A percentile compares a stretch with the other conserved stretches of the same genome.
Conservation (phyloP, 371 early-diverging fungal genomes). For the Circinella minor region DNA sequence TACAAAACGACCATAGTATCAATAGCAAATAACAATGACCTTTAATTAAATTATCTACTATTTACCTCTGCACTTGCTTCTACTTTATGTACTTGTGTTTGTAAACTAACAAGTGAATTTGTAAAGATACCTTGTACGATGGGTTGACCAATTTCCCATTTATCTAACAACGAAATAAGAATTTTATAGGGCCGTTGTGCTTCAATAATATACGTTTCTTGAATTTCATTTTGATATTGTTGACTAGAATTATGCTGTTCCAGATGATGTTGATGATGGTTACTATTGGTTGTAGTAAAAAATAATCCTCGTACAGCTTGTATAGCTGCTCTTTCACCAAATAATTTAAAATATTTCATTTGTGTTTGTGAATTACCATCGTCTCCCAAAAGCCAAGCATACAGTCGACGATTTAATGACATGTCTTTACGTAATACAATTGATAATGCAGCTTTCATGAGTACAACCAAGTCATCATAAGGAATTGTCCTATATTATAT, state of each 20-base stretch:
- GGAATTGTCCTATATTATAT: conserved; percentile 57
- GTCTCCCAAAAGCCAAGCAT: conserved; percentile 84
- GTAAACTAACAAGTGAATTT: conserved; percentile 72
- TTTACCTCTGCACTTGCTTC: conserved; percentile 51
- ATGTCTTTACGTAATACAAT: conserved; percentile 92
- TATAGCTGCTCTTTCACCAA: conserved; percentile 45
- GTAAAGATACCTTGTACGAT: conserved; percentile 75
- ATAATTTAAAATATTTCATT: conserved; percentile 37
- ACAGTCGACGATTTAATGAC: conserved; percentile 91
- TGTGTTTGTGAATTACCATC: conserved; percentile 39
- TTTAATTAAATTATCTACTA: too few relatives aligned
- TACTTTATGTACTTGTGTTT: conserved; percentile 47
- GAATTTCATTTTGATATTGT: background rate
- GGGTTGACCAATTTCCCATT: conserved; percentile 81
- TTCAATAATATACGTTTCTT: conserved; percentile 41
- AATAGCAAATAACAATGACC: too few relatives aligned
- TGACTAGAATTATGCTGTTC: too few relatives aligned
- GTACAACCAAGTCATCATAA: conserved; percentile 63
- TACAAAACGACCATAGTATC: too few relatives aligned
- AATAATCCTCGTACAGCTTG: conserved; percentile 64
- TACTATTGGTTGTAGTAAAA: conserved; percentile 26
- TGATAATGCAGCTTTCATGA: conserved; percentile 73
- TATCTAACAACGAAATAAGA: conserved; percentile 86
- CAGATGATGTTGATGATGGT: background rate
- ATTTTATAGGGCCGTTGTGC: conserved; percentile 79